Evolutionary conservation across 192 early-diverging fungal genomes (phyloP).

Genomic region (Rhizoclosmatium globosum): DNA sequence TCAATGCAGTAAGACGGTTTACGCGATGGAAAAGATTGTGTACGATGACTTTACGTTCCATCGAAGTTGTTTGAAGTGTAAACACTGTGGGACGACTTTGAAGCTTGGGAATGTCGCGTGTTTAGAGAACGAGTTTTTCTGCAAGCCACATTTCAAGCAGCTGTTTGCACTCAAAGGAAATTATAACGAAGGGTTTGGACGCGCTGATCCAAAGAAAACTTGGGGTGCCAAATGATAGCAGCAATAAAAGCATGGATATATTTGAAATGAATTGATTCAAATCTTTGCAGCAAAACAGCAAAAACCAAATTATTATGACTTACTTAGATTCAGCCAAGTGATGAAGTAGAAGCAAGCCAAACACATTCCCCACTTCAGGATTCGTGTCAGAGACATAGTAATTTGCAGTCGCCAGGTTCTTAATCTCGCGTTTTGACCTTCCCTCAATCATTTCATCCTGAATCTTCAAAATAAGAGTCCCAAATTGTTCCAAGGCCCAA

Average conservation of each 20-base stretch:
- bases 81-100: slow-evolving; percentile 48
- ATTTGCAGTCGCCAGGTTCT: not conserved
- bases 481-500: slow-evolving; percentile 18
- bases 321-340: not conserved
- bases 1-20: slow-evolving; percentile 36
- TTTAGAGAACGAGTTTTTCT: slow-evolving; percentile 50
- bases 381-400: not conserved
- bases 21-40: slow-evolving; percentile 46
- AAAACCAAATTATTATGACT: too few species aligned
- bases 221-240: slow-evolving; percentile 24
- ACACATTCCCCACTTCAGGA: not conserved
- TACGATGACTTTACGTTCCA: slow-evolving; percentile 49
- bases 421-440: not conserved
- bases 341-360: slow-evolving; percentile 29
- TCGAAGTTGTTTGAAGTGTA: slow-evolving; percentile 53
- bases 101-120: slow-evolving; percentile 52
- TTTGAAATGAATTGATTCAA: too few species aligned
- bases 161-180: slow-evolving; percentile 67
- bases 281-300: too few species aligned
- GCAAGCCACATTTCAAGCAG: slow-evolving; percentile 62
- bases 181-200: slow-evolving; percentile 63
- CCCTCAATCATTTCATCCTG: not conserved
- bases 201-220: slow-evolving; percentile 54
- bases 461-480: not conserved
- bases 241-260: too few species aligned